Evolutionary conservation across 257 asterid species (phyloP).

Genomic region (Lycium ferocissimum): DNA sequence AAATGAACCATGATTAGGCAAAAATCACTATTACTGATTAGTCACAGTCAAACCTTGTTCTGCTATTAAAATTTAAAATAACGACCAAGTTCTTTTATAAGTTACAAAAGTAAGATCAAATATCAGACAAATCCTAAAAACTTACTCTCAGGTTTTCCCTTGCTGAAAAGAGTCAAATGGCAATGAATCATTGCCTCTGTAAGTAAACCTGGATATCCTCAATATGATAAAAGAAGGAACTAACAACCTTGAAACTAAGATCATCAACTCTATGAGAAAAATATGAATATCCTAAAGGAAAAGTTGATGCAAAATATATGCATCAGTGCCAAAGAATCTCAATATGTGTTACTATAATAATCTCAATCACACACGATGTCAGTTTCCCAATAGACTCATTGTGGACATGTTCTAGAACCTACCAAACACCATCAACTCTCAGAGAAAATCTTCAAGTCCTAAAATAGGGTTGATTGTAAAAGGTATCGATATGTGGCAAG

Average conservation of each 20-base stretch:
- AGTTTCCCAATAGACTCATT: background rate
- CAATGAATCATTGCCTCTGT: background rate
- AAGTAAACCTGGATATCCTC: background rate
- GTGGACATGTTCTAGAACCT: conserved; percentile 6
- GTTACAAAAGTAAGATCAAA: background rate
- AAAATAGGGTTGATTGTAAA: background rate
- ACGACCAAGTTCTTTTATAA: background rate
- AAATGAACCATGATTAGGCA: background rate
- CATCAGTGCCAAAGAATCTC: background rate
- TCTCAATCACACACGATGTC: background rate
- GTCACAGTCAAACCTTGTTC: background rate
- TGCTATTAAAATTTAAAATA: background rate
- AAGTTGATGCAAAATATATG: conserved; percentile 11
- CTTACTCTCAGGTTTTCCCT: background rate
- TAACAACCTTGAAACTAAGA: background rate
- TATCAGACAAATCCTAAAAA: background rate
- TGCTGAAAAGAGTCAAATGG: background rate
- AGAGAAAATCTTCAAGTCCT: background rate
- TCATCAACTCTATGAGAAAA: background rate
- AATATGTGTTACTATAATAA: background rate
- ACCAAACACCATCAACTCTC: background rate
- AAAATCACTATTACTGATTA: background rate
- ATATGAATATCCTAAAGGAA: background rate
- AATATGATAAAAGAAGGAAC: background rate
- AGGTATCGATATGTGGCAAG: background rate